These are phyloP conservation scores for Umbelopsis sp. DNA, from an alignment of 371 early-diverging fungal species.

Conservation along the genomic window DNA sequence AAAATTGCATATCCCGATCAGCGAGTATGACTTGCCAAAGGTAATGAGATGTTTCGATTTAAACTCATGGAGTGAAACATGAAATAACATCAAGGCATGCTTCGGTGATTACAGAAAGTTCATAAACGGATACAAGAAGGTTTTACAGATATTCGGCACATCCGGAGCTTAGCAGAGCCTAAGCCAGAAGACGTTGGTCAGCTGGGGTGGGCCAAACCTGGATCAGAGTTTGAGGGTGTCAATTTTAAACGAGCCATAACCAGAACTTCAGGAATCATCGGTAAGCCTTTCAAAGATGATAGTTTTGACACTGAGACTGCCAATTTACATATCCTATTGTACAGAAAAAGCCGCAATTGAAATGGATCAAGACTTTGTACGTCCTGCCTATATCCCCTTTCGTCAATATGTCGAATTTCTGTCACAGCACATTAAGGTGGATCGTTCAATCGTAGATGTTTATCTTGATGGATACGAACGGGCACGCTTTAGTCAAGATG, in stretches of 20 bases:
- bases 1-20: slow-evolving; percentile 71
- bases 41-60: slow-evolving; percentile 33
- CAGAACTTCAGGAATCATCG: slow-evolving; percentile 66
- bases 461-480: slow-evolving; percentile 63
- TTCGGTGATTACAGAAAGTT: slow-evolving; percentile 48
- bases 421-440: slow-evolving; percentile 49
- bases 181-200: slow-evolving; percentile 57
- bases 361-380: slow-evolving; percentile 40
- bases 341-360: slow-evolving; percentile 57
- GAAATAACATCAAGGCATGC: neutral
- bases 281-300: slow-evolving; percentile 28
- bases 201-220: slow-evolving; percentile 66
- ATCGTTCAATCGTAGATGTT: slow-evolving; percentile 48
- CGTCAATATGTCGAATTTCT: slow-evolving; percentile 63
- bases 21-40: slow-evolving; percentile 65
- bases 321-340: neutral
- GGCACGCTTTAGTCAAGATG: slow-evolving; percentile 53
- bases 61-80: too few species aligned
- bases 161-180: slow-evolving; percentile 58
- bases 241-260: slow-evolving; percentile 68
- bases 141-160: slow-evolving; percentile 54
- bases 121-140: slow-evolving; percentile 57
- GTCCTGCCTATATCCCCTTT: slow-evolving; percentile 56
- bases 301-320: too few species aligned
- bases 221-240: slow-evolving; percentile 54